Evolutionary conservation across 176 grass and related monocot genomes (phyloP), one percentile per base, ranked within the genome.

Genomic region (Avena eriantha): DNA sequence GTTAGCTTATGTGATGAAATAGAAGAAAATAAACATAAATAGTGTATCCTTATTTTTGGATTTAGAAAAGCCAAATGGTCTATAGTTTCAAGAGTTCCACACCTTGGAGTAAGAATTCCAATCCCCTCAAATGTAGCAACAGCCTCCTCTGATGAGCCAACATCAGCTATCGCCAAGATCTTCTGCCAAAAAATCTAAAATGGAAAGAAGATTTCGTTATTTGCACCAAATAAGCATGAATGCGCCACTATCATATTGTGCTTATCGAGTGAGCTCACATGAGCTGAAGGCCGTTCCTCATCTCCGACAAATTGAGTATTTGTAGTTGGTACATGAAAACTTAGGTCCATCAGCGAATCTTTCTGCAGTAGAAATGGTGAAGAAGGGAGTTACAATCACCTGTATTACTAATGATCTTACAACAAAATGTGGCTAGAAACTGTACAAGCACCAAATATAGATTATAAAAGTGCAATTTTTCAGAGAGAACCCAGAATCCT

Each of bases 91-190:
- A 78, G 53, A 81, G 89, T 67, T 57, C 51, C 77, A 15, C 61
- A 98, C 96, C 96, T 95, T 80, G 96, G 96, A 39, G 96, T 98
- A 77, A 98, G 96, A 83, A 98, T 92, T 26, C 90, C 93, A 84
- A 98, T 98, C 79, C 96, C 96, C 84, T 98, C 96, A 82, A 98
- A 95, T 63, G 93, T 89, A 79, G 92, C 93, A 82, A 94, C 90
- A 82, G 93, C 91, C 63, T 89, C 86, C 76, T 98, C 96, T 67
- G 92, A 95, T 39, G 96, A 92, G n/a, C 96, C 93, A 76, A 89
- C 88, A 80, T 94, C 92, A 69, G 89, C 89, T 19, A 86, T 36
- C 56, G 51, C 70, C 24, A 87, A 73, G 19, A 98, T 91, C 64
- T 75, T 86, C 36, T 98, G 90, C 83, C 84, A 91, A 60, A 98